Evolutionary conservation across 2,329 filamentous ascomycete genomes (phyloP), one percentile per base, ranked within the genome.

Genomic region (Diaporthe sp.): DNA sequence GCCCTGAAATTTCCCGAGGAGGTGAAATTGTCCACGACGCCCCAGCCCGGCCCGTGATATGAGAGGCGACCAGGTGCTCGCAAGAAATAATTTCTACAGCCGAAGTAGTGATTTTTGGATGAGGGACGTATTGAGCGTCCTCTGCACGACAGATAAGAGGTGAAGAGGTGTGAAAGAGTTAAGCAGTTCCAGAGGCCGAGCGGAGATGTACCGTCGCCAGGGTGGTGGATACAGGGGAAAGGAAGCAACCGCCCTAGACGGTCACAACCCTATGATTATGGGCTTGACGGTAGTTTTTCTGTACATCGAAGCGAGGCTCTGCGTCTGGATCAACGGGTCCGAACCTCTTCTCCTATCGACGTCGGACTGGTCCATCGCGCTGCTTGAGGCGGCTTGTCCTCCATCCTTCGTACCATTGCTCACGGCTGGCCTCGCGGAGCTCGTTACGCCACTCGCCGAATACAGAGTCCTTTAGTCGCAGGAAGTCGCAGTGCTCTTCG

Each of bases 331-430:
- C 28, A 10, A 47, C 67, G 55, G 67, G 51, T 74, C 74, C 76
- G 72, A 74, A 76, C 58, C 71, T 72, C 65, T 37, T 75, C 61
- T 74, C 79, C 82, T 78, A 87, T 81, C 85, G 84, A 77, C 83
- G 83, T 76, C 84, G 76, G 79, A 81, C 82, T 72, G 80, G 74
- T n/a, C 85, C 81, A 75, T 89, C 86, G 74, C 87, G 86, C 77
- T 88, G 85, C 85, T 92, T 92, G 78, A 93, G 88, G 74, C 91
- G 87, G 84, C 87, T 92, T 12, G 91, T 98, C 85, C 97, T 92
- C 97, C 96, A 98, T 80, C 94, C 93, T 85, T 98, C 96, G 81
- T 98, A 98, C 95, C 95, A 98, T 80, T 95, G 91, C 82, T 98
- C 95, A 74, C 95, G 91, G 83, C 95, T 98, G 71, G 95, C 94